Conservation (phyloP, 192 early-diverging fungal genomes). For the Phlyctochytrium planicorne region DNA sequence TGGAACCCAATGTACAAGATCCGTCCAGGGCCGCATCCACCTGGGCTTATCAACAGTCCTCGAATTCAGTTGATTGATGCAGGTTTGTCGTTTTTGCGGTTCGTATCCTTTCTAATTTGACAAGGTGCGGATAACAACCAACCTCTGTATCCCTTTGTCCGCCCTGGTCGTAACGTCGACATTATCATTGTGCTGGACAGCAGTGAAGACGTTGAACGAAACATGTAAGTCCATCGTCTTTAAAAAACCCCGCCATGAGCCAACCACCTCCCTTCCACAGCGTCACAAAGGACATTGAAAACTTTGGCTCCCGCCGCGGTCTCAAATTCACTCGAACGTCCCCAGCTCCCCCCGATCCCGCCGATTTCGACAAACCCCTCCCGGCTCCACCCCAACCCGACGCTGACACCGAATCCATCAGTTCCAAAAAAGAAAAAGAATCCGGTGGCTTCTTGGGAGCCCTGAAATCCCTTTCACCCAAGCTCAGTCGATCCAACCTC, state of each 20-base stretch:
- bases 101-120: slow-evolving; percentile 7
- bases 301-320: slow-evolving; percentile 9
- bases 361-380: no score
- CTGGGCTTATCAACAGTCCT: slow-evolving; percentile 29
- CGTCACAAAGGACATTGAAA: slow-evolving; percentile 11
- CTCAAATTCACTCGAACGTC: slow-evolving; percentile 17
- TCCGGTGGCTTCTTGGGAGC: background rate
- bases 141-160: slow-evolving; percentile 69
- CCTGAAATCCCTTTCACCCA: background rate
- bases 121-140: slow-evolving; percentile 73
- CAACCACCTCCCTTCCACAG: slow-evolving; percentile 7
- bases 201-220: slow-evolving; percentile 65
- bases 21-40: slow-evolving; percentile 13
- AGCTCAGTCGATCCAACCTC: background rate
- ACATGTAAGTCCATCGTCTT: slow-evolving; percentile 22
- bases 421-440: no score
- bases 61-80: slow-evolving; percentile 71
- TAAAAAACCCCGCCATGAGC: no score
- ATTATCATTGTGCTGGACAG: slow-evolving; percentile 72
- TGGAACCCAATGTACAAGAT: slow-evolving; percentile 32
- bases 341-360: slow-evolving; percentile 8
- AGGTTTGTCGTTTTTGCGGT: no score
- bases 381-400: background rate
- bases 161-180: slow-evolving; percentile 67
- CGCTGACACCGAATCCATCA: no score